Percentiles rank a stretch among this genome's conserved stretches.
These are phyloP conservation scores for Herpetospermum pedunculosum DNA, from an alignment of 306 rosid species.

Conservation along the genomic window DNA sequence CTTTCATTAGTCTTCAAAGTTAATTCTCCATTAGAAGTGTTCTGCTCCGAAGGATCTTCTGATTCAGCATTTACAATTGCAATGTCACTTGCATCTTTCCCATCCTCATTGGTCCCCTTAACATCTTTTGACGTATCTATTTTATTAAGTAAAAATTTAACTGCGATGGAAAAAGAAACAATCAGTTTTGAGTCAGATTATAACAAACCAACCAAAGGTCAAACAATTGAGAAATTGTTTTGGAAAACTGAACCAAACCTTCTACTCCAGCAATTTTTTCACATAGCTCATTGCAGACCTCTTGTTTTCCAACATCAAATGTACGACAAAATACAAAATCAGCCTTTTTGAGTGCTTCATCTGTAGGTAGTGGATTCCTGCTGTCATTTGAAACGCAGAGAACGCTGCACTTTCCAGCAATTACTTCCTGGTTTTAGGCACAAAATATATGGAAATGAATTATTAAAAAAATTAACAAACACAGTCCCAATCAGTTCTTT, in stretches of 20 bases:
- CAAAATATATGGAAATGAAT: neutral
- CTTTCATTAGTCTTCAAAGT: slow-evolving; percentile 12
- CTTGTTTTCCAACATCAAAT: slow-evolving; percentile 48
- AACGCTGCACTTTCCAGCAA: slow-evolving; percentile 82
- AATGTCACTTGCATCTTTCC: slow-evolving; percentile 25
- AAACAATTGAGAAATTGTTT: neutral
- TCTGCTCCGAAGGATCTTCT: slow-evolving; percentile 17
- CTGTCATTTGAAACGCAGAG: slow-evolving; percentile 51
- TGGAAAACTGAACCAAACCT: slow-evolving; percentile 27
- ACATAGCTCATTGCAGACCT: slow-evolving; percentile 27
- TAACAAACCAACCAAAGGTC: slow-evolving; percentile 2
- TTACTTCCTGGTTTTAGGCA: slow-evolving; percentile 51
- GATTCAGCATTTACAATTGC: slow-evolving; percentile 17
- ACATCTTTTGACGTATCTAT: slow-evolving; percentile 24
- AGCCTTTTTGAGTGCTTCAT: slow-evolving; percentile 40
- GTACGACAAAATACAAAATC: slow-evolving; percentile 65
- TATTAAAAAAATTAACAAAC: neutral
- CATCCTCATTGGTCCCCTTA: slow-evolving; percentile 25
- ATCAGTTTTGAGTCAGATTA: slow-evolving; percentile 10
- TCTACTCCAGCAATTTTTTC: slow-evolving; percentile 47
- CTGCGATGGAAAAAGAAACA: slow-evolving; percentile 52
- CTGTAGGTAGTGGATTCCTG: slow-evolving; percentile 49
- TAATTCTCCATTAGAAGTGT: slow-evolving; percentile 16
- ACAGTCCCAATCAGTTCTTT: neutral
- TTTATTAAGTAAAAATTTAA: slow-evolving; percentile 51